Evolutionary conservation across 495 filamentous ascomycete genomes (phyloP), one percentile per base, ranked within the genome.

Genomic region (Corynascus novoguineensis): DNA sequence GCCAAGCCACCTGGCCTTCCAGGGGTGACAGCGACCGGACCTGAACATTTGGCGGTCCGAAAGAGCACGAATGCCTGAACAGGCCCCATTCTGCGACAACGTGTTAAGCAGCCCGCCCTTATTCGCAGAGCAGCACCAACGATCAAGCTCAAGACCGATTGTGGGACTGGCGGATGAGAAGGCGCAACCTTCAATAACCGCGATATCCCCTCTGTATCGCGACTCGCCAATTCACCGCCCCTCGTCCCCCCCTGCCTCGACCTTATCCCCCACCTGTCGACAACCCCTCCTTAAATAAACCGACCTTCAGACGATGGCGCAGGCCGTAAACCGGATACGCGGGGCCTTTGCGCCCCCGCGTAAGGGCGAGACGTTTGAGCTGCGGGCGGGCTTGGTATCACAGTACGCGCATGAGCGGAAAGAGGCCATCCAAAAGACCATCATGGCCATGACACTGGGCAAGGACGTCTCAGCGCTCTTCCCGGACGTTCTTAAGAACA

Each of bases 371-470:
- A 97, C 95, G 5, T 97, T 96, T 69, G 93, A 99, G 81, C 79
- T 99, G 75, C 86, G 95, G 72, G 90, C 92, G 60, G 93, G 93
- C 54, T 79, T 99, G 67, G 95, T 97, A 75, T 99, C 93, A 53
- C 93, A 99, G 75, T 99, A 97, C 86, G 93, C 95, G 55, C 96
- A 95, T 72, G 93, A 99, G 80, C 83, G 92, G 61, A 99, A 99
- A 71, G 93, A 99, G 74, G 86, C 95, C 19, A 99, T 99, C 64
- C 91, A 97, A 71, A 97, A 95, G 77, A 99, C 93, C 35, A 99
- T 99, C 72, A 96, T 96, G 89, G 87, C 93, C 64, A 99, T 99
- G 93, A 99, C 93, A 0, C 75, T 99, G 54, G 93, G 93, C 61
- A 99, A 99, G 71, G 93, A 99, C 73, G 93, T 99, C 34, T 99